Conservation (phyloP, 768 basidiomycete species). For the Chlorophyllum brunneum region DNA sequence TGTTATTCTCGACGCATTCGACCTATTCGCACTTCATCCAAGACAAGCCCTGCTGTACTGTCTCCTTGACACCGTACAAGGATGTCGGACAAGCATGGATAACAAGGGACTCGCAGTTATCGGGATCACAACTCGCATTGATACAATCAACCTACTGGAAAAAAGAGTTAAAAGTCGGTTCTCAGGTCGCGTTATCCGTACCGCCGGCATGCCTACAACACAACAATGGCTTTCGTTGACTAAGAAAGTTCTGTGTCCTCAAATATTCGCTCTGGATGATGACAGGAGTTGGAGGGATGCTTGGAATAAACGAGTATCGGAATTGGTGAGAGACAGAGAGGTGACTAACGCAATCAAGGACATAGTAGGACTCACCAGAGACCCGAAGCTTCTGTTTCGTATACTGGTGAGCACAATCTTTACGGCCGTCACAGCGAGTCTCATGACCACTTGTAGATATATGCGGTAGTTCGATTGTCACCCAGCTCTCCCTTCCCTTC, state of each 20-base stretch:
- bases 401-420: constrained; percentile 50
- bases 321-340: constrained; percentile 47
- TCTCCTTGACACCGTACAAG: constrained; percentile 90
- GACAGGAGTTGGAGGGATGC: constrained; percentile 39
- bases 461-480: constrained; percentile 41
- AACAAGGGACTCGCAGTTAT: constrained; percentile 78
- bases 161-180: constrained; percentile 98
- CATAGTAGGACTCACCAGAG: constrained; percentile 56
- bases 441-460: constrained; percentile 30
- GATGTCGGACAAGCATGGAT: constrained; percentile 57
- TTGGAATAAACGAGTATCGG: constrained; percentile 59
- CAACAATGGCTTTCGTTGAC: constrained; percentile 49
- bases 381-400: constrained; percentile 53
- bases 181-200: constrained; percentile 85
- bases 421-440: background rate
- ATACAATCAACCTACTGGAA: constrained; percentile 85
- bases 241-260: constrained; percentile 38
- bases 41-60: constrained; percentile 94
- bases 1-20: constrained; percentile 87
- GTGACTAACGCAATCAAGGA: constrained; percentile 49
- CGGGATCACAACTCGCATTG: constrained; percentile 82
- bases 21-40: constrained; percentile 88
- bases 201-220: constrained; percentile 53
- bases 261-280: constrained; percentile 15
- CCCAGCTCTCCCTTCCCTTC: constrained; percentile 53